Conservation (phyloP, 345 rosid species). For the Aurinia saxatilis region DNA sequence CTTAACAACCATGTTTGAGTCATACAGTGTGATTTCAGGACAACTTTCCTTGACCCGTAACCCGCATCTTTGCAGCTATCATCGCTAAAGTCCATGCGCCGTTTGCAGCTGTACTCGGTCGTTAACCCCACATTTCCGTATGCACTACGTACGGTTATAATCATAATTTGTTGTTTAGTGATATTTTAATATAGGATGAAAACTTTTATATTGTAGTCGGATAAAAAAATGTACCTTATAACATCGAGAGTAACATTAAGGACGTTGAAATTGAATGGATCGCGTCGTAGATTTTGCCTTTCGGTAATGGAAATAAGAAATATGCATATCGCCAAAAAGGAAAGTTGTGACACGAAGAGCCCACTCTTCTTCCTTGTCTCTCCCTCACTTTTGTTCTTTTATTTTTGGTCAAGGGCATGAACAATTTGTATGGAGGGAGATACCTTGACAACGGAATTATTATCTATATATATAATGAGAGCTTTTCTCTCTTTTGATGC, state of each 20-base stretch:
- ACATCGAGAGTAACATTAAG: conserved; percentile 52
- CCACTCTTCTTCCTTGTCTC: background rate
- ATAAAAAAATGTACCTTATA: conserved; percentile 34
- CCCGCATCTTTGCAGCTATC: conserved; percentile 31
- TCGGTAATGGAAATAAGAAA: conserved; percentile 47
- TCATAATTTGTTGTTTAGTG: background rate
- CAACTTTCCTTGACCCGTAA: too few relatives aligned
- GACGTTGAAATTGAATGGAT: conserved; percentile 56
- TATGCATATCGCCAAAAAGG: conserved; percentile 38
- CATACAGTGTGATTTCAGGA: too few relatives aligned
- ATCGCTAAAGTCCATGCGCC: conserved; percentile 17
- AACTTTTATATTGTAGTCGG: too few relatives aligned
- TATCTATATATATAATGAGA: too few relatives aligned
- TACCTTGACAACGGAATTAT: conserved; percentile 33
- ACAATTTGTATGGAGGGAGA: conserved; percentile 53
- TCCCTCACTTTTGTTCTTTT: background rate
- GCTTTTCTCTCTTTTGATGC: too few relatives aligned
- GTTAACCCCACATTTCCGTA: conserved; percentile 68
- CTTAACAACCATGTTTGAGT: too few relatives aligned
- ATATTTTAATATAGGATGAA: too few relatives aligned
- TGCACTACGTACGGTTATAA: conserved; percentile 31
- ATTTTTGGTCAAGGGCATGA: conserved; percentile 24
- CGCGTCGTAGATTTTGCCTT: conserved; percentile 36
- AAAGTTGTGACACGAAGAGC: conserved; percentile 34
- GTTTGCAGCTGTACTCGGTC: conserved; percentile 48